Evolutionary conservation across 768 basidiomycete genomes (phyloP).

Genomic region (Pilatotrama ljubarskyi): DNA sequence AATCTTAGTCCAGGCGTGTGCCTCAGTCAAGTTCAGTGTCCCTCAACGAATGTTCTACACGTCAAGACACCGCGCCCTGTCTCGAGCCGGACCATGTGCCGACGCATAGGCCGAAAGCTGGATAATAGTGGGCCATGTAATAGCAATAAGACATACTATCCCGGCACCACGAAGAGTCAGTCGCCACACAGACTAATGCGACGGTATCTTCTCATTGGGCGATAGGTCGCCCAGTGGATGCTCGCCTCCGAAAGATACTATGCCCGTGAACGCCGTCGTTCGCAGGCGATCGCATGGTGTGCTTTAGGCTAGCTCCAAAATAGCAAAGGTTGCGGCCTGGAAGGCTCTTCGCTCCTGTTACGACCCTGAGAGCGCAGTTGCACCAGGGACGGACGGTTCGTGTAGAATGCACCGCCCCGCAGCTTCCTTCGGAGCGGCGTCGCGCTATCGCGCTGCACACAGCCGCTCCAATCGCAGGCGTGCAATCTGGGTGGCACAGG

Average conservation of each 20-base stretch:
- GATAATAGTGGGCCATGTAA: too few species aligned
- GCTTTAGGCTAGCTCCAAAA: not conserved
- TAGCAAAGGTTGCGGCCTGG: conserved; percentile 3
- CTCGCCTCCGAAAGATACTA: not conserved
- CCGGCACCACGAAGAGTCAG: too few species aligned
- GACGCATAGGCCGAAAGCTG: too few species aligned
- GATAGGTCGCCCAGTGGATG: not conserved
- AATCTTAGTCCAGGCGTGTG: too few species aligned
- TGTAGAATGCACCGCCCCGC: not conserved
- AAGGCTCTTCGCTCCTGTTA: not conserved
- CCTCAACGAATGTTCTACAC: too few species aligned
- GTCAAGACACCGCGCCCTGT: too few species aligned
- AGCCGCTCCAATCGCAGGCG: not conserved
- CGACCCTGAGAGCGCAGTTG: conserved; percentile 12
- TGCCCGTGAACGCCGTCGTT: conserved; percentile 1
- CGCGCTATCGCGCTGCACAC: not conserved
- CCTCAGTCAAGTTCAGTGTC: too few species aligned
- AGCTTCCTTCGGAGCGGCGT: not conserved
- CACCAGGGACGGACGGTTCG: not conserved
- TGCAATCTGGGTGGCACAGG: not conserved
- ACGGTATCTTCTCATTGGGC: not conserved
- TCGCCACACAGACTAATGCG: too few species aligned
- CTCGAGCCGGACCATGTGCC: too few species aligned
- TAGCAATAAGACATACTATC: too few species aligned
- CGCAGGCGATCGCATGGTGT: not conserved